phyloP scores from a whole-genome alignment of 768 basidiomycete species.

The Exsudoporus frostii region DNA sequence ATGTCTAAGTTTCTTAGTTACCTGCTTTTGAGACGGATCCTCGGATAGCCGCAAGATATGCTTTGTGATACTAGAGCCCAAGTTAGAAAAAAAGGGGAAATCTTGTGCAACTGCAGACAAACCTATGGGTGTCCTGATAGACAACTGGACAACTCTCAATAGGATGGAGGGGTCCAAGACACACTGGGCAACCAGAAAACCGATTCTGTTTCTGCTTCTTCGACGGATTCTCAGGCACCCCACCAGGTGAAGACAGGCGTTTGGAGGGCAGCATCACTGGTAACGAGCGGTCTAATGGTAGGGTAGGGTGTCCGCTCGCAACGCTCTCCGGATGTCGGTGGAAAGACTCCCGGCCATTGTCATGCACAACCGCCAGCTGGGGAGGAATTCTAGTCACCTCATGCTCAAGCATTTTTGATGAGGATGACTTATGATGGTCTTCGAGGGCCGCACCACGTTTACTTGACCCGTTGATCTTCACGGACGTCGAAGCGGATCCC shows the following conservation, averaged over 20 bases:
- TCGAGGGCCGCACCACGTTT: background rate
- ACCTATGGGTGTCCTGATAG: conserved; percentile 54
- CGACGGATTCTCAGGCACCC: conserved; percentile 20
- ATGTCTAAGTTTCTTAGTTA: conserved; percentile 38
- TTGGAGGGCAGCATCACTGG: conserved; percentile 30
- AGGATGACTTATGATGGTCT: background rate
- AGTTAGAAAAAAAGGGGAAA: conserved; percentile 2
- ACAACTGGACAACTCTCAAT: conserved; percentile 57
- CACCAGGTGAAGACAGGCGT: conserved; percentile 34
- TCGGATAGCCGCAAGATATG: conserved; percentile 44
- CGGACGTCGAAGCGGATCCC: conserved; percentile 9
- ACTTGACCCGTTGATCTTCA: conserved; percentile 8
- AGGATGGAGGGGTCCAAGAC: conserved; percentile 43
- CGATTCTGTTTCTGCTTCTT: conserved; percentile 39
- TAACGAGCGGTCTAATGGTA: background rate
- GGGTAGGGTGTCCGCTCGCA: background rate
- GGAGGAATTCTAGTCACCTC: background rate
- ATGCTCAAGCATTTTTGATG: background rate
- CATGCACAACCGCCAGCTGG: background rate
- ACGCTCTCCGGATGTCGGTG: background rate
- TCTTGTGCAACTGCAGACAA: conserved; percentile 3
- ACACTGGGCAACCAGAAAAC: conserved; percentile 43
- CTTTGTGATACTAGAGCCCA: conserved; percentile 36
- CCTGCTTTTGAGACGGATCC: conserved; percentile 35
- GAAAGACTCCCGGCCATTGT: background rate